Percentiles rank a stretch among this genome's conserved stretches.
Evolutionary conservation across 768 basidiomycete species (phyloP).

Genomic region (Calocera cornea): DNA sequence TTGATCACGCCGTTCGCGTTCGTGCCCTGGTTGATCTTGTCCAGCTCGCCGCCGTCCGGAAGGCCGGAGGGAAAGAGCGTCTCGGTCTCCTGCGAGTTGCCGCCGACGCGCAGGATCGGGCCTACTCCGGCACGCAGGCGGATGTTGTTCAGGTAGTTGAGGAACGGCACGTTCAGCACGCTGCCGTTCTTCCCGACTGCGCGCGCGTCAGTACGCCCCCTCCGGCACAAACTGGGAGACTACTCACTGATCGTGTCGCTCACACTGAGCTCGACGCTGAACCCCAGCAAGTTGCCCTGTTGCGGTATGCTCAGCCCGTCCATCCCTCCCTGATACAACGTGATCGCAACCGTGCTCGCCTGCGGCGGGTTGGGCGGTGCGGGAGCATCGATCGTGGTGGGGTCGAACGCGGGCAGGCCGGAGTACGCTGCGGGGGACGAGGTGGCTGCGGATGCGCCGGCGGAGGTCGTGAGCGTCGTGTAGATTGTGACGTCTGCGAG

Average conservation of each 20-base stretch:
- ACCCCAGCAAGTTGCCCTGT: slow-evolving; percentile 52
- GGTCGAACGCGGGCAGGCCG: slow-evolving; percentile 11
- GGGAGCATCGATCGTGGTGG: background rate
- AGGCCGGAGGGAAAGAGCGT: slow-evolving; percentile 35
- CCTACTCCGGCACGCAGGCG: slow-evolving; percentile 47
- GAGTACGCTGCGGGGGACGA: background rate
- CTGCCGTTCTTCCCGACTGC: slow-evolving; percentile 40
- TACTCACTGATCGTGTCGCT: slow-evolving; percentile 47
- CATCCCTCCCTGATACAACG: slow-evolving; percentile 11
- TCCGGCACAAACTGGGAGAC: background rate
- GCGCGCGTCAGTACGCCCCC: background rate
- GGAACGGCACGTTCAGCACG: slow-evolving; percentile 47
- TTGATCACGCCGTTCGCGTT: slow-evolving; percentile 35
- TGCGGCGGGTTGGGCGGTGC: slow-evolving; percentile 1
- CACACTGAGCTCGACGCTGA: slow-evolving; percentile 65
- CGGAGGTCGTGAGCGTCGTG: background rate
- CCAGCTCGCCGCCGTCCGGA: slow-evolving; percentile 34
- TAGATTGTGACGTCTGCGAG: background rate
- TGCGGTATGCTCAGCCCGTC: slow-evolving; percentile 29
- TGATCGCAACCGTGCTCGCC: background rate
- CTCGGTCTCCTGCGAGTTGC: slow-evolving; percentile 64
- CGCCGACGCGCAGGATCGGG: slow-evolving; percentile 53
- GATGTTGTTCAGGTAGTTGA: slow-evolving; percentile 70
- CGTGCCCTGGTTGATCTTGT: slow-evolving; percentile 30
- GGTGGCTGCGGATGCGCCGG: background rate